Percentiles rank a stretch among this genome's conserved stretches.
Evolutionary conservation across 108 stramenopile species (phyloP).

Genomic region (Hondaea fermentalgiana): DNA sequence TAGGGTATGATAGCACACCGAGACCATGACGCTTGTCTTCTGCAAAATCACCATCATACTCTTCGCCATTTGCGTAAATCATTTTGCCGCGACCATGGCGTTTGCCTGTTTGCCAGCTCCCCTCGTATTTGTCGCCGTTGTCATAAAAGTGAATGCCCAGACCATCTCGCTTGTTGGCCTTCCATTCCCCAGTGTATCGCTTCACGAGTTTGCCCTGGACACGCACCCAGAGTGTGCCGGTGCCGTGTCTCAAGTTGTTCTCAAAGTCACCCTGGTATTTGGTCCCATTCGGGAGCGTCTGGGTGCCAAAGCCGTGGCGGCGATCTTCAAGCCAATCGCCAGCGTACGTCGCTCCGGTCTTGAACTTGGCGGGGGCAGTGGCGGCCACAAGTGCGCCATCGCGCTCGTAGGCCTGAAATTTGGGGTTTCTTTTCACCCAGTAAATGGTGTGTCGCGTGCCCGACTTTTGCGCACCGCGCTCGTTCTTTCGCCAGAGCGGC

Average conservation of each 20-base stretch:
- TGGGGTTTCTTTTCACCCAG: neutral
- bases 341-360: slow-evolving; percentile 46
- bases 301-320: slow-evolving; percentile 73
- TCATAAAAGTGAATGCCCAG: slow-evolving; percentile 33
- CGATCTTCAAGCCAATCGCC: slow-evolving; percentile 71
- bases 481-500: neutral
- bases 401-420: neutral
- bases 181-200: slow-evolving; percentile 56
- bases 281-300: slow-evolving; percentile 66
- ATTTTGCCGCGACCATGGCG: slow-evolving; percentile 45
- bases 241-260: slow-evolving; percentile 64
- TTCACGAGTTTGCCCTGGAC: slow-evolving; percentile 30
- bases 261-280: slow-evolving; percentile 58
- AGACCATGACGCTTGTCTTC: slow-evolving; percentile 38
- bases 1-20: slow-evolving; percentile 34
- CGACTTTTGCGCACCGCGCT: neutral
- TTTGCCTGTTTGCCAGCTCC: slow-evolving; percentile 38
- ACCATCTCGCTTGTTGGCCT: slow-evolving; percentile 37
- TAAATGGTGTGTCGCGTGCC: neutral
- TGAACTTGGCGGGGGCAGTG: neutral
- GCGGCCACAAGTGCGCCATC: neutral
- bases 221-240: slow-evolving; percentile 45
- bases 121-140: slow-evolving; percentile 52
- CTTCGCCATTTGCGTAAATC: slow-evolving; percentile 44
- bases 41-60: slow-evolving; percentile 51